Conservation (phyloP, 805 yeast species). For the Myxozyma vanderwaltii region DNA sequence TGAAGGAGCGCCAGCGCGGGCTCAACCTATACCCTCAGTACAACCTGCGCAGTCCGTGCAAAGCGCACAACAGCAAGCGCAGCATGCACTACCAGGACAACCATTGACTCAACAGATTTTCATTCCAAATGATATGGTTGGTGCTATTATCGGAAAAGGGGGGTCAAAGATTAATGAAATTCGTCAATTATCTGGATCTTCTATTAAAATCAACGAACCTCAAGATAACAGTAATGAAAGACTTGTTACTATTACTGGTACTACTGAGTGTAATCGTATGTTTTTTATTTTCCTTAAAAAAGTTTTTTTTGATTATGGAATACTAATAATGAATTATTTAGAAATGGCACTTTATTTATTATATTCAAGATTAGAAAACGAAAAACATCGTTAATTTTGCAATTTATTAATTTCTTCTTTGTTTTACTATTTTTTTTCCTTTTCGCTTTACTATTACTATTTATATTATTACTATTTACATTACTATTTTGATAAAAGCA, state of each 20-base stretch:
- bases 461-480: no score
- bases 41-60: constrained; percentile 25
- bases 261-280: constrained; percentile 31
- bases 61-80: constrained; percentile 28
- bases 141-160: constrained; percentile 82
- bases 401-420: no score
- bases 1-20: not conserved
- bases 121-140: constrained; percentile 78
- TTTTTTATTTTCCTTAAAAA: not conserved
- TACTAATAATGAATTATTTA: not conserved
- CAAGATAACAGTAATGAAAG: constrained; percentile 37
- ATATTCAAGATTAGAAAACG: constrained; percentile 38
- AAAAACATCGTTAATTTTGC: constrained; percentile 34
- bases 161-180: constrained; percentile 81
- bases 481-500: no score
- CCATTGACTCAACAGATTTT: constrained; percentile 62
- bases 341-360: constrained; percentile 40
- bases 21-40: constrained; percentile 9
- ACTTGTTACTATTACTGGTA: constrained; percentile 34
- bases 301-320: not conserved
- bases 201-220: constrained; percentile 61
- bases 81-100: constrained; percentile 28
- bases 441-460: no score
- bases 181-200: constrained; percentile 71
- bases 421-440: no score